phyloP scores from a whole-genome alignment of 108 stramenopile species.

The Nitzschia palea region DNA sequence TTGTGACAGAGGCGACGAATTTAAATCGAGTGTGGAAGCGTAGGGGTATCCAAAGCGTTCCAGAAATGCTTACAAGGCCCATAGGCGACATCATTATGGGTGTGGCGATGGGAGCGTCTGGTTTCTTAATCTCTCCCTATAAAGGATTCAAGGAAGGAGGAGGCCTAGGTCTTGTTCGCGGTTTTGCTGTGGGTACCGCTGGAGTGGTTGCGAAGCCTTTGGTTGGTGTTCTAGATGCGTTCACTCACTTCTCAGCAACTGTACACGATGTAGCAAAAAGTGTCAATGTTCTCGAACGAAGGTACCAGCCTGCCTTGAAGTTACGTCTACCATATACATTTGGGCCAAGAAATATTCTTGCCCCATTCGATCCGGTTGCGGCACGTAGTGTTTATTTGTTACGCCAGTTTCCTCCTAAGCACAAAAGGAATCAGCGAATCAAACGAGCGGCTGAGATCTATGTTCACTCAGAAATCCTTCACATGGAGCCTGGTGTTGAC shows the following conservation, averaged over 20 bases:
- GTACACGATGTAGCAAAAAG: conserved; percentile 79
- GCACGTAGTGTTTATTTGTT: conserved; percentile 61
- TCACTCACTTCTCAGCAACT: conserved; percentile 72
- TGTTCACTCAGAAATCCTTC: conserved; percentile 65
- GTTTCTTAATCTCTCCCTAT: conserved; percentile 71
- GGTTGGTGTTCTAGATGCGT: conserved; percentile 80
- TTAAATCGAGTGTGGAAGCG: conserved; percentile 64
- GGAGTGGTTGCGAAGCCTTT: conserved; percentile 80
- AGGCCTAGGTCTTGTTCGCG: conserved; percentile 53
- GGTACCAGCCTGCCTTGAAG: conserved; percentile 60
- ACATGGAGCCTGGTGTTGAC: conserved; percentile 65
- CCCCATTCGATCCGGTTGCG: conserved; percentile 56
- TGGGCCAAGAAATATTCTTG: conserved; percentile 61
- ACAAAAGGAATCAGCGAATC: conserved; percentile 6
- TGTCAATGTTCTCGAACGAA: conserved; percentile 76
- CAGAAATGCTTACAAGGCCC: conserved; percentile 62
- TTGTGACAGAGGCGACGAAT: conserved; percentile 66
- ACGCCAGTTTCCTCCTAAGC: conserved; percentile 46
- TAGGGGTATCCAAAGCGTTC: conserved; percentile 54
- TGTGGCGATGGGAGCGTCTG: conserved; percentile 63
- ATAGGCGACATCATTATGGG: conserved; percentile 77
- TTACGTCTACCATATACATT: conserved; percentile 76
- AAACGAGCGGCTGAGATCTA: conserved; percentile 43
- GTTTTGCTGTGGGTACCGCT: conserved; percentile 60
- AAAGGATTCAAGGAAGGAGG: conserved; percentile 64